A percentile compares a stretch with the other conserved stretches of the same genome.
These are phyloP conservation scores for Intubia oerlemansii DNA, from an alignment of 2,329 filamentous ascomycete species.

Conservation along the genomic window DNA sequence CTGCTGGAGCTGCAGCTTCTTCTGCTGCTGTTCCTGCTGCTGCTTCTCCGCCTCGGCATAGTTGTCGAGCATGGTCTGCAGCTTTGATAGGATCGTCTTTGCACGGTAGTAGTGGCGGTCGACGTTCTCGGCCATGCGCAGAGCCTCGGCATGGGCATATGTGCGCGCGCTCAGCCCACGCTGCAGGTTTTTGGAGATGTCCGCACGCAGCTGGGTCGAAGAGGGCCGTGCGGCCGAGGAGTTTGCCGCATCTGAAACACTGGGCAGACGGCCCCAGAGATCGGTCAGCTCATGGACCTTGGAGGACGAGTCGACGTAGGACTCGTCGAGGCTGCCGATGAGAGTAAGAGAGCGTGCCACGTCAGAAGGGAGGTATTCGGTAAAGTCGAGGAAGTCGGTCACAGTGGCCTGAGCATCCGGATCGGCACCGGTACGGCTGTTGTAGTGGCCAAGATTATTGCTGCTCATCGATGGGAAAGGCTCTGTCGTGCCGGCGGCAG, in stretches of 20 bases:
- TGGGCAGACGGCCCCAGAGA: slow-evolving; percentile 33
- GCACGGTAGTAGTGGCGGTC: slow-evolving; percentile 39
- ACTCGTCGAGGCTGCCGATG: slow-evolving; percentile 40
- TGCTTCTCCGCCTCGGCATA: slow-evolving; percentile 30
- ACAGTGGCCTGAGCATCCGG: slow-evolving; percentile 49
- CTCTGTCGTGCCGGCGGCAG: neutral
- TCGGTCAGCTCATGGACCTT: slow-evolving; percentile 34
- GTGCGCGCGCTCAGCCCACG: slow-evolving; percentile 33
- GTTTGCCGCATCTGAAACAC: too few species aligned
- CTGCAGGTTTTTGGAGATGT: slow-evolving; percentile 36
- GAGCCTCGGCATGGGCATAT: slow-evolving; percentile 38
- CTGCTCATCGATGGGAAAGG: slow-evolving; percentile 11
- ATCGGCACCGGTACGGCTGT: slow-evolving; percentile 33
- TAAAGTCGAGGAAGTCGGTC: slow-evolving; percentile 48
- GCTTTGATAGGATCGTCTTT: slow-evolving; percentile 34
- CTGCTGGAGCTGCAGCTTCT: slow-evolving; percentile 30
- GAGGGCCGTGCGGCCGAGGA: slow-evolving; percentile 23
- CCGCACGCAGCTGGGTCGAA: slow-evolving; percentile 29
- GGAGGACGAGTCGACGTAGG: slow-evolving; percentile 32
- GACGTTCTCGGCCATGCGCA: slow-evolving; percentile 41
- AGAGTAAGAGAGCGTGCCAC: slow-evolving; percentile 43
- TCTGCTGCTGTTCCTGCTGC: slow-evolving; percentile 27
- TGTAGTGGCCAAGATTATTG: slow-evolving; percentile 21
- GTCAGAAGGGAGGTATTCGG: slow-evolving; percentile 47
- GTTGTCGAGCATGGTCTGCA: slow-evolving; percentile 37